Evolutionary conservation across 2,329 filamentous ascomycete species (phyloP).

Genomic region (Colletotrichum incanum): DNA sequence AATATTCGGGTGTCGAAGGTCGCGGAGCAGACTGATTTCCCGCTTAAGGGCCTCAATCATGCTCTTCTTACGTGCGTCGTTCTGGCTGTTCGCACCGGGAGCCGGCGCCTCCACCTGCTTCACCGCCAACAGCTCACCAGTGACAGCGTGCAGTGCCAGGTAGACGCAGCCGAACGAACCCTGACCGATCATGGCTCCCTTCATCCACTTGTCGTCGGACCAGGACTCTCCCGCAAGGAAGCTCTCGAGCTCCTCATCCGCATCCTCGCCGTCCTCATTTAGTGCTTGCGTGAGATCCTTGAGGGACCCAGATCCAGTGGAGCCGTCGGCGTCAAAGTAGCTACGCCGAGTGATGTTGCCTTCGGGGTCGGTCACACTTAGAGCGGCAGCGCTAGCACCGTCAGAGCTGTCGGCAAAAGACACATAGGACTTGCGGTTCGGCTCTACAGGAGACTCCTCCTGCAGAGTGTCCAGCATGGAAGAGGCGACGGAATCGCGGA

Average conservation of each 20-base stretch:
- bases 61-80: conserved; percentile 92
- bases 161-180: conserved; percentile 98
- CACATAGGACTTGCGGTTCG: conserved; percentile 96
- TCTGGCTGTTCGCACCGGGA: conserved; percentile 82
- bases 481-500: conserved; percentile 90
- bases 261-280: conserved; percentile 91
- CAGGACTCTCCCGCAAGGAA: conserved; percentile 95
- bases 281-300: conserved; percentile 89
- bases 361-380: conserved; percentile 84
- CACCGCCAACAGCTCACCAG: conserved; percentile 96
- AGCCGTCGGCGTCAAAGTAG: conserved; percentile 87
- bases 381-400: conserved; percentile 63
- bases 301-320: conserved; percentile 80
- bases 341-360: conserved; percentile 80
- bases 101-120: conserved; percentile 96
- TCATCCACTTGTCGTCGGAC: conserved; percentile 99
- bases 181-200: conserved; percentile 95
- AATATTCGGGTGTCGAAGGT: conserved; percentile 96
- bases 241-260: conserved; percentile 89
- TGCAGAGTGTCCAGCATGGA: conserved; percentile 91
- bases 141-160: conserved; percentile 93
- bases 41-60: conserved; percentile 99
- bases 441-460: conserved; percentile 89
- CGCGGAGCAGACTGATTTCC: conserved; percentile 93
- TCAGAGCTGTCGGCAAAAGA: conserved; percentile 87